Percentiles rank a stretch among this genome's conserved stretches.
Conservation (phyloP, 2,329 filamentous ascomycete species). For the Phaeosphaeria sp. region DNA sequence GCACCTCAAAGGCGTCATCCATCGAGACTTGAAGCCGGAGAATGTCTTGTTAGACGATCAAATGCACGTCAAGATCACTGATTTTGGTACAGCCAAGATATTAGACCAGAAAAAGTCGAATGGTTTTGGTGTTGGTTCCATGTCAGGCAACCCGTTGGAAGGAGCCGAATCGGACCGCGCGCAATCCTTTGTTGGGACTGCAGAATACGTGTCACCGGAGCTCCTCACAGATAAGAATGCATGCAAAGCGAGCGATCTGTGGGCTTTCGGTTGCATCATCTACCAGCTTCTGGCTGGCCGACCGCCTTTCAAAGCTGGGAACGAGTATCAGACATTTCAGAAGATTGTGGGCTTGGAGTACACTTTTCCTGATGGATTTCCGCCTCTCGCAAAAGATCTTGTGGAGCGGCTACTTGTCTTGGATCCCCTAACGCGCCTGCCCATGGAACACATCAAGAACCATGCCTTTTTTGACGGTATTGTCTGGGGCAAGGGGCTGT, state of each 20-base stretch:
- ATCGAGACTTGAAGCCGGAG: constrained; percentile 95
- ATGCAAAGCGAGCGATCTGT: constrained; percentile 96
- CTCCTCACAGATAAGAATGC: constrained; percentile 96
- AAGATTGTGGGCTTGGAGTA: constrained; percentile 97
- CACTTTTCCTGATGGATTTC: constrained; percentile 89
- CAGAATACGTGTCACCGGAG: constrained; percentile 97
- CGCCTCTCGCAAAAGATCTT: constrained; percentile 81
- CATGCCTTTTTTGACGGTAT: constrained; percentile 94
- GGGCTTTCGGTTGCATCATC: constrained; percentile 98
- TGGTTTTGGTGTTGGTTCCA: constrained; percentile 43
- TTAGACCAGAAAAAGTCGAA: constrained; percentile 63
- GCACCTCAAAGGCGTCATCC: constrained; percentile 94
- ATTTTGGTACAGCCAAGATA: constrained; percentile 98
- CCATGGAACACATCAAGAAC: constrained; percentile 95
- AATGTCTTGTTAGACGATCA: constrained; percentile 94
- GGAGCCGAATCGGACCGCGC: constrained; percentile 73
- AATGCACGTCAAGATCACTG: constrained; percentile 98
- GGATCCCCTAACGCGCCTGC: constrained; percentile 82
- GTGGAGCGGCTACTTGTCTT: constrained; percentile 89
- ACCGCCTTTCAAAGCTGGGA: constrained; percentile 93
- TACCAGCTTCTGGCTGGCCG: constrained; percentile 96
- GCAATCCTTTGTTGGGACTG: constrained; percentile 95
- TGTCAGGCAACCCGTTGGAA: constrained; percentile 59
- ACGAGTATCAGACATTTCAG: constrained; percentile 97
- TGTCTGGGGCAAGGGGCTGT: constrained; percentile 80